Evolutionary conservation across 2,329 filamentous ascomycete genomes (phyloP).

Genomic region (Botrytis hyacinthi): DNA sequence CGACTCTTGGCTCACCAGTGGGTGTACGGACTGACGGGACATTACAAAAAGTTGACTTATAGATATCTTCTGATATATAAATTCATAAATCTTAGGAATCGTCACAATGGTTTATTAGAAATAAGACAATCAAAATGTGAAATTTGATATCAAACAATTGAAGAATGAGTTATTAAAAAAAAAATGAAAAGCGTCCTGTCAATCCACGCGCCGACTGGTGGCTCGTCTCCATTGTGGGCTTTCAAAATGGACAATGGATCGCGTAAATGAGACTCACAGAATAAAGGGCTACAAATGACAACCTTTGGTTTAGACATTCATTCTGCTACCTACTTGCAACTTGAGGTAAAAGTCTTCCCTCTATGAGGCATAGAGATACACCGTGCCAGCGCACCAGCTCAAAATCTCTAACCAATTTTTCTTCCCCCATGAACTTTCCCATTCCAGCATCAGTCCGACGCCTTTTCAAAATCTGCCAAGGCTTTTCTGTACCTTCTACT

Average conservation of each 20-base stretch:
- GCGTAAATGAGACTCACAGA: background rate
- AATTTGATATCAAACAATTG: too few relatives aligned
- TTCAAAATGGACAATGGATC: background rate
- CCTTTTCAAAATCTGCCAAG: background rate
- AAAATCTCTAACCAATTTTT: background rate
- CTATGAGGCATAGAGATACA: background rate
- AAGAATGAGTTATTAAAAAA: too few relatives aligned
- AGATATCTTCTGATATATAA: too few relatives aligned
- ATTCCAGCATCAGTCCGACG: background rate
- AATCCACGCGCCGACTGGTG: too few relatives aligned
- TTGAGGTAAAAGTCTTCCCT: background rate
- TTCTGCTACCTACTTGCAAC: background rate
- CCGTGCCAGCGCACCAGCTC: background rate
- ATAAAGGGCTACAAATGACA: background rate
- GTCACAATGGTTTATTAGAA: too few relatives aligned
- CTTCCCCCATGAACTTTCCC: background rate
- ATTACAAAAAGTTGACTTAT: too few relatives aligned
- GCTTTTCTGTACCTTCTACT: background rate
- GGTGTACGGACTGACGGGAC: too few relatives aligned
- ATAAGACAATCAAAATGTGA: too few relatives aligned
- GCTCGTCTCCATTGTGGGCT: background rate
- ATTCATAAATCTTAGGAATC: too few relatives aligned
- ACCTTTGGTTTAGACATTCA: background rate
- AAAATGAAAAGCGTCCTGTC: too few relatives aligned
- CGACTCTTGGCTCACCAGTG: background rate